Base-by-base conservation (phyloP, 257 asterid species). In the Haberlea rhodopensis region DNA sequence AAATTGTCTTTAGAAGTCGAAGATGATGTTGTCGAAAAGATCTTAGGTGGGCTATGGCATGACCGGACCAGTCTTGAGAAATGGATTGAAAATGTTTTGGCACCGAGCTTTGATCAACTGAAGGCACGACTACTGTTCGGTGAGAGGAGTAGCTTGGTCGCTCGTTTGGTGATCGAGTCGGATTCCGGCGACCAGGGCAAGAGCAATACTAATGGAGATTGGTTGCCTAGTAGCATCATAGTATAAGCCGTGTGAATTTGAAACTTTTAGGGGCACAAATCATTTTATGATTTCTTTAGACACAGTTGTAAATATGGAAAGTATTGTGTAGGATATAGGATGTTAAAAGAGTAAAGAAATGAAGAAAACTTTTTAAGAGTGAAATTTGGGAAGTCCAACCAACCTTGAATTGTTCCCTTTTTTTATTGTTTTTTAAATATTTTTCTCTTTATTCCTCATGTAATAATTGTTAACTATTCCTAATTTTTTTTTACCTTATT, bases 161-260 rank as follows among this genome's bases (percentile, higher is more conserved):
- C 70, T n/a, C 70, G 78, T 40, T 81, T 81, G 57, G 71, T 62
- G 73, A 60, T 78, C 11, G 79, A 75, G 15, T 62, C 71, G 0
- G 71, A 73, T 27, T 27, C 71, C 5, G 29, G 63, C 29, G 18
- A 54, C 57, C 68, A 65, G 49, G 60, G 62, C 34, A 74, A 74
- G 57, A 78, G 76, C 49, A 62, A 4, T 19, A 73, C 69, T 25
- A 62, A 51, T 6, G 88, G 80, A 26, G 83, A 89, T 46, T 76
- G 89, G 82, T 81, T 91, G 79, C 96, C 98, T 18, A 78, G 81
- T 57, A 81, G 81, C 62, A 73, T 91, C 63, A 37, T 76, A 56
- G 86, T 87, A 23, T 78, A 64, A 72, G 60, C 80, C 65, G 16
- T 68, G 67, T 57, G 63, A 71, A 31, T 60, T 53, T 37, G 46